Evolutionary conservation across 805 yeast genomes (phyloP).

Genomic region (Saccharomycopsis javanensis): DNA sequence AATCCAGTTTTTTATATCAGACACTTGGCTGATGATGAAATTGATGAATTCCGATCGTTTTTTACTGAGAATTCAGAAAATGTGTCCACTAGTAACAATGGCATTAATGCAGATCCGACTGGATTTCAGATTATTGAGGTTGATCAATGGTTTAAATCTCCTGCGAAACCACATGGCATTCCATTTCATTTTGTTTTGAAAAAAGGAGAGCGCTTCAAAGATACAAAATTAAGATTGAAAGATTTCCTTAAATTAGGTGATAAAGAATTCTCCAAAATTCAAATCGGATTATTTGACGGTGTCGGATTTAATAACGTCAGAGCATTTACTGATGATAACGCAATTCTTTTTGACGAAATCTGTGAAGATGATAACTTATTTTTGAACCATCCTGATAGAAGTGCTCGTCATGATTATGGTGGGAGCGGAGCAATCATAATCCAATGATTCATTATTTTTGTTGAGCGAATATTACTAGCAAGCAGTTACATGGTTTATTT

Average conservation of each 20-base stretch:
- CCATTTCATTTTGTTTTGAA: slow-evolving; percentile 72
- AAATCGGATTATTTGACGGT: slow-evolving; percentile 42
- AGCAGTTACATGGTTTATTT: background rate
- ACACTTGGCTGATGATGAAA: background rate
- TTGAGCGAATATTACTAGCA: background rate
- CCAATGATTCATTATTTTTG: slow-evolving; percentile 19
- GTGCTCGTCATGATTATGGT: slow-evolving; percentile 37
- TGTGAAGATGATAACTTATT: slow-evolving; percentile 49
- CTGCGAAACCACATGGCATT: slow-evolving; percentile 61
- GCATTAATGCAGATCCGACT: slow-evolving; percentile 27
- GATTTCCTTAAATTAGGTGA: slow-evolving; percentile 65
- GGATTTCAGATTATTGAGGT: slow-evolving; percentile 42
- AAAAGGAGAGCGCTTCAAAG: slow-evolving; percentile 54
- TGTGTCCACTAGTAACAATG: slow-evolving; percentile 30
- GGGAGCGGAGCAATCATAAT: slow-evolving; percentile 54
- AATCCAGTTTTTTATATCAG: background rate
- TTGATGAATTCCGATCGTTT: background rate
- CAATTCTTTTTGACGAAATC: slow-evolving; percentile 46
- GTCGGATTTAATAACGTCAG: slow-evolving; percentile 22
- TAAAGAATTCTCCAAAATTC: slow-evolving; percentile 69
- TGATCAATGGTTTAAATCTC: slow-evolving; percentile 66
- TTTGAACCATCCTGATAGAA: slow-evolving; percentile 80
- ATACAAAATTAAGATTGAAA: slow-evolving; percentile 59
- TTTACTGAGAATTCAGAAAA: background rate
- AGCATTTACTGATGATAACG: slow-evolving; percentile 37